Conservation (phyloP, 1,139 yeast genomes). For the Candida freyschussii region DNA sequence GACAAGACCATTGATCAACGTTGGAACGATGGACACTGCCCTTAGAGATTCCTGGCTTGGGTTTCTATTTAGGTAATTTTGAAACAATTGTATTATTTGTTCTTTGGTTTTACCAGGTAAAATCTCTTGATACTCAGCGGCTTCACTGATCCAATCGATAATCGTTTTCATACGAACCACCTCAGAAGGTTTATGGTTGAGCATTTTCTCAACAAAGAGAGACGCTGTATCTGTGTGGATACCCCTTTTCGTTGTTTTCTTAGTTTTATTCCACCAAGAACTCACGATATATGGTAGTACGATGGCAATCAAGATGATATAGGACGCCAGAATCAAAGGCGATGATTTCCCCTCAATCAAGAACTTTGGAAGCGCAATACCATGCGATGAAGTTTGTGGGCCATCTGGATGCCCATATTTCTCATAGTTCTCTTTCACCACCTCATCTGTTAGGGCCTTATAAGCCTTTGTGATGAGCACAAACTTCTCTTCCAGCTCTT, state of each 20-base stretch:
- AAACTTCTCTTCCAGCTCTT: conserved; percentile 65
- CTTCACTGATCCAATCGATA: conserved; percentile 55
- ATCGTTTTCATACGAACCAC: conserved; percentile 55
- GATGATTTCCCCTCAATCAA: conserved; percentile 82
- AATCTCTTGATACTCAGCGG: conserved; percentile 54
- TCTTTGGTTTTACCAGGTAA: conserved; percentile 35
- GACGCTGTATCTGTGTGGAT: conserved; percentile 82
- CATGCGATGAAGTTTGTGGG: conserved; percentile 90
- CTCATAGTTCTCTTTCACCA: conserved; percentile 72
- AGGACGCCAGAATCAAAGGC: conserved; percentile 56
- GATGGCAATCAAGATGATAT: conserved; percentile 70
- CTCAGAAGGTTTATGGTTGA: conserved; percentile 75
- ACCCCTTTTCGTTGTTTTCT: conserved; percentile 77
- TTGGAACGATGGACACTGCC: conserved; percentile 60
- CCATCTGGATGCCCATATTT: conserved; percentile 98
- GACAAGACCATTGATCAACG: conserved; percentile 64
- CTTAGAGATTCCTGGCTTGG: conserved; percentile 37
- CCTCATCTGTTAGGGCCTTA: conserved; percentile 90
- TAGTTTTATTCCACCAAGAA: conserved; percentile 86
- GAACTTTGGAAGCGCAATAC: conserved; percentile 92
- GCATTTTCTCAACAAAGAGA: conserved; percentile 53
- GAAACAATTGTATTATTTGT: conserved; percentile 47
- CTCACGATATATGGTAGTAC: conserved; percentile 77
- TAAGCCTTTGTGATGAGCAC: conserved; percentile 88
- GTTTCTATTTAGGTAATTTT: conserved; percentile 54